Evolutionary conservation across 2,329 filamentous ascomycete genomes (phyloP).

Genomic region (Verticillium alfalfae): DNA sequence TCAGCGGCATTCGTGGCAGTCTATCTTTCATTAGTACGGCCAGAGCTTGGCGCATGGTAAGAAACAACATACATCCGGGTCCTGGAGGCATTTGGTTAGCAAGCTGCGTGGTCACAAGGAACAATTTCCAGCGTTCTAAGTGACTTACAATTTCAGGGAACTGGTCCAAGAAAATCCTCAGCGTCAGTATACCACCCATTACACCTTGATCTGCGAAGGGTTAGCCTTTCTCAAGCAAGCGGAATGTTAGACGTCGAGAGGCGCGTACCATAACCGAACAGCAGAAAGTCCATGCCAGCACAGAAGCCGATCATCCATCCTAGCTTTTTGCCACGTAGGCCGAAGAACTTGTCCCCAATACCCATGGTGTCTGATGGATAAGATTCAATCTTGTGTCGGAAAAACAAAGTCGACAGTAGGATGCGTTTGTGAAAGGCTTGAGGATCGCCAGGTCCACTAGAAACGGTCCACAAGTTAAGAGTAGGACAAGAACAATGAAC

Average conservation of each 20-base stretch:
- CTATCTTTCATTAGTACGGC: slow-evolving; percentile 8
- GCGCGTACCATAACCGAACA: slow-evolving; percentile 46
- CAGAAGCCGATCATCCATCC: slow-evolving; percentile 67
- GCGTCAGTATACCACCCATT: slow-evolving; percentile 69
- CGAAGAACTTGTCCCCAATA: slow-evolving; percentile 43
- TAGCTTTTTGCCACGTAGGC: slow-evolving; percentile 59
- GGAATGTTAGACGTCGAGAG: neutral
- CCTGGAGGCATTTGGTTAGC: neutral
- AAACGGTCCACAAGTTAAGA: neutral
- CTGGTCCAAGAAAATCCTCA: slow-evolving; percentile 51
- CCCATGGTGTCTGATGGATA: neutral
- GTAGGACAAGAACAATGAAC: neutral
- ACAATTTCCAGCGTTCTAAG: too few relatives aligned
- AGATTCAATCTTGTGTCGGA: neutral
- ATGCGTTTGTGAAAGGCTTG: neutral
- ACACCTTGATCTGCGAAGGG: slow-evolving; percentile 63
- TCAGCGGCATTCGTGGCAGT: slow-evolving; percentile 21
- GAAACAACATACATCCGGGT: neutral
- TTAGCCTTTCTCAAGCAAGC: neutral
- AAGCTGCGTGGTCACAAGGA: neutral
- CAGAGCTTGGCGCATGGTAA: neutral
- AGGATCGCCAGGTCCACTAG: neutral
- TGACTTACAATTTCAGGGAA: slow-evolving; percentile 41
- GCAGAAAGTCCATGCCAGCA: slow-evolving; percentile 67
- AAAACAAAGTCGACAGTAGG: neutral